Conservation (phyloP, 768 basidiomycete species). For the Candolleomyces aberdarensis region DNA sequence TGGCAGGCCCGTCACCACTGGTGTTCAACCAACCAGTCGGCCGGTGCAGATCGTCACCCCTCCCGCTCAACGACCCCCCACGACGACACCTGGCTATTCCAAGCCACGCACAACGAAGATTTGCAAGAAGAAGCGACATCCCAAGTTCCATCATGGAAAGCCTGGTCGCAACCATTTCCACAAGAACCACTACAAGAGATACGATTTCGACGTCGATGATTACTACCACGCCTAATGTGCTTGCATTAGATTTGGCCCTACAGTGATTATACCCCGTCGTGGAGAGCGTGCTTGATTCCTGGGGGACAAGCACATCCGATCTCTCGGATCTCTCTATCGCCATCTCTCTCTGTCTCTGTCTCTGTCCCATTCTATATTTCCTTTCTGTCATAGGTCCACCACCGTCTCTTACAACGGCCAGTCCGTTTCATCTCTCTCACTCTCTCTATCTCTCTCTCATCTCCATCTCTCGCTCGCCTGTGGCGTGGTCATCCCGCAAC, state of each 20-base stretch:
- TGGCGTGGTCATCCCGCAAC: background rate
- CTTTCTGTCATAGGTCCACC: background rate
- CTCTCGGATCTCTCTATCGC: background rate
- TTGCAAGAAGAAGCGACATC: background rate
- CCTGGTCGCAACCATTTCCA: background rate
- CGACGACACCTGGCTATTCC: background rate
- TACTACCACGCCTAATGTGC: background rate
- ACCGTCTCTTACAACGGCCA: background rate
- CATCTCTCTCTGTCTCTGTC: background rate
- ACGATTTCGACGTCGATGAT: slow-evolving; percentile 3
- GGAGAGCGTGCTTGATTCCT: too few relatives aligned
- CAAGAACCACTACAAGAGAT: background rate
- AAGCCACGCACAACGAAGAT: background rate
- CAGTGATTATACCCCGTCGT: too few relatives aligned
- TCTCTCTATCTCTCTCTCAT: slow-evolving; percentile 2
- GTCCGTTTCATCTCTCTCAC: background rate
- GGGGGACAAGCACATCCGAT: too few relatives aligned
- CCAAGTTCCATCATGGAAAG: background rate
- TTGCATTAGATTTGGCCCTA: background rate
- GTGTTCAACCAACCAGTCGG: background rate
- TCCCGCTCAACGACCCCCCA: background rate
- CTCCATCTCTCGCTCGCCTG: background rate
- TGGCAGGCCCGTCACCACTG: background rate
- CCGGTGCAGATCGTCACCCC: background rate
- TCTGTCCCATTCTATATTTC: background rate